A percentile compares a stretch with the other conserved stretches of the same genome.
Evolutionary conservation across 345 rosid genomes (phyloP).

Genomic region (Kernera saxatilis): DNA sequence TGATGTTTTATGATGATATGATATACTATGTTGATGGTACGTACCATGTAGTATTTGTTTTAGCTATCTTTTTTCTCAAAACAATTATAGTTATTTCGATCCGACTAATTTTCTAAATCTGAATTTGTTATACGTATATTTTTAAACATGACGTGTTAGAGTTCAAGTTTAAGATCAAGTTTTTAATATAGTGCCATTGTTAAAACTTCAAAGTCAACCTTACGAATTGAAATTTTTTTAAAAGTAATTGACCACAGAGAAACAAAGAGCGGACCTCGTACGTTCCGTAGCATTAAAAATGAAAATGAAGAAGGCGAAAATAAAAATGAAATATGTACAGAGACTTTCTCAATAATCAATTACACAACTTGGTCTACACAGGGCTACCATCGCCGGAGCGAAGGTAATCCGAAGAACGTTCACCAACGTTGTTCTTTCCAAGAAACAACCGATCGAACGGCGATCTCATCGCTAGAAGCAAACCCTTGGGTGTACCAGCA

Average conservation of each 20-base stretch:
- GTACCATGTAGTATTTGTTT: too few relatives aligned
- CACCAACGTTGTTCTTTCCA: slow-evolving; percentile 30
- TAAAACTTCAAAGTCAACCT: too few relatives aligned
- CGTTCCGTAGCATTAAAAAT: neutral
- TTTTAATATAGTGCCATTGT: too few relatives aligned
- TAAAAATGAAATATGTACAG: neutral
- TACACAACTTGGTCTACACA: slow-evolving; percentile 7
- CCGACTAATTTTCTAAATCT: too few relatives aligned
- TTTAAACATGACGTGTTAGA: too few relatives aligned
- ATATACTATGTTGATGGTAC: too few relatives aligned
- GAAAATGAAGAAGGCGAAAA: neutral
- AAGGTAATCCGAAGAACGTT: slow-evolving; percentile 43
- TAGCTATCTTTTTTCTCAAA: too few relatives aligned
- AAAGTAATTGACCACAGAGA: neutral
- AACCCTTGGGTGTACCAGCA: slow-evolving; percentile 31
- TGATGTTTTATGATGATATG: too few relatives aligned
- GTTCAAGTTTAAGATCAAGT: too few relatives aligned
- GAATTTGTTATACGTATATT: too few relatives aligned
- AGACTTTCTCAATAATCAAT: slow-evolving; percentile 4
- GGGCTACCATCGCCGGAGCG: slow-evolving; percentile 29
- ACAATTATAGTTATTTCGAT: too few relatives aligned
- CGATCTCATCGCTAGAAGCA: slow-evolving; percentile 33
- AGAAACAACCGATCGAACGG: slow-evolving; percentile 36
- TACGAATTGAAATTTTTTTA: too few relatives aligned
- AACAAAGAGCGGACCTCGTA: neutral